A percentile compares a stretch with the other conserved stretches of the same genome.
These are phyloP conservation scores for Mikania micrantha DNA, from an alignment of 129 eudicot genomes.

Conservation along the genomic window DNA sequence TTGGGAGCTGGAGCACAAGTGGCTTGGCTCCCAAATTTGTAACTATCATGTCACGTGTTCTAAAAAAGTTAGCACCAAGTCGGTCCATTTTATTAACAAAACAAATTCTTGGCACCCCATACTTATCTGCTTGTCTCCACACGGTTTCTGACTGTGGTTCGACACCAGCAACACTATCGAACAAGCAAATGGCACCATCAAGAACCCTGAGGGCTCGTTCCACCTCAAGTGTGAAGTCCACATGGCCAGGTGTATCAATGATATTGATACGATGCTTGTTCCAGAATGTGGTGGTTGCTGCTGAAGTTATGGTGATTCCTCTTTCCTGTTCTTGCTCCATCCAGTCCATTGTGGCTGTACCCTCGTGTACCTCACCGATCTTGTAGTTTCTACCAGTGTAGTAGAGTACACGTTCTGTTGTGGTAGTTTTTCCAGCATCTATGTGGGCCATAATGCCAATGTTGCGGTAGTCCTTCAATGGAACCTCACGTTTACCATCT, in stretches of 20 bases:
- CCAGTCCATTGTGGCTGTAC: constrained; percentile 99
- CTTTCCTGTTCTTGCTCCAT: constrained; percentile 99
- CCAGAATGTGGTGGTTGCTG: constrained; percentile 96
- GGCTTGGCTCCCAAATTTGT: constrained; percentile 92
- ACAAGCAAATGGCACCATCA: constrained; percentile 93
- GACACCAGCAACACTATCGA: constrained; percentile 97
- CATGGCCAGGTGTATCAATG: constrained; percentile 98
- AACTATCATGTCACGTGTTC: constrained; percentile 91
- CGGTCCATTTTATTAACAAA: constrained; percentile 98
- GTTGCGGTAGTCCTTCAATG: constrained; percentile 77
- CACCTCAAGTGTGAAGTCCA: constrained; percentile 98
- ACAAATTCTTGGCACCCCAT: constrained; percentile 96
- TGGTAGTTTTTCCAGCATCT: constrained; percentile 96
- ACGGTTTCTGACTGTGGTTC: constrained; percentile 99
- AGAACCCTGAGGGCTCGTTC: constrained; percentile 97
- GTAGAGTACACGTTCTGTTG: constrained; percentile 83
- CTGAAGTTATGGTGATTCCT: constrained; percentile 96
- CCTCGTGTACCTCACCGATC: constrained; percentile 97
- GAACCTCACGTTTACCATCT: constrained; percentile 69
- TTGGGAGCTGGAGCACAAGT: constrained; percentile 75
- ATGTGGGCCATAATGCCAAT: constrained; percentile 99
- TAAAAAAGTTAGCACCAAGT: constrained; percentile 81
- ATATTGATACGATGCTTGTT: constrained; percentile 93
- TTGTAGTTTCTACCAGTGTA: constrained; percentile 94
- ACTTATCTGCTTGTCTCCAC: constrained; percentile 96